A percentile compares a stretch with the other conserved stretches of the same genome.
Evolutionary conservation across 495 filamentous ascomycete species (phyloP).

Genomic region (Recurvomyces mirabilis): DNA sequence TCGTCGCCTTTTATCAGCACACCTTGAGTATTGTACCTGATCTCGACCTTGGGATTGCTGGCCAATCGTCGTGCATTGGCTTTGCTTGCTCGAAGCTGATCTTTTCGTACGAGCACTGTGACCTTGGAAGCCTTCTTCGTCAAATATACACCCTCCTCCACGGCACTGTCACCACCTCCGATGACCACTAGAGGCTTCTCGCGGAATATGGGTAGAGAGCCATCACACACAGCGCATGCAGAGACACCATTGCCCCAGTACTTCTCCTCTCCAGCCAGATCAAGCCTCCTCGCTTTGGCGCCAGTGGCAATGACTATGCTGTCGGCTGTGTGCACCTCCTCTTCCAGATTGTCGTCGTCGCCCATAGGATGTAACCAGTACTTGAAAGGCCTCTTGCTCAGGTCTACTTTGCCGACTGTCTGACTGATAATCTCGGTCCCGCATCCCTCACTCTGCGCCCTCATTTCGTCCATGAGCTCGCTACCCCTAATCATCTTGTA

Average conservation of each 20-base stretch:
- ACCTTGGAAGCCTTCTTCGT: conserved; percentile 95
- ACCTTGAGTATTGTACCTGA: conserved; percentile 72
- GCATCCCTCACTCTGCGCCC: conserved; percentile 78
- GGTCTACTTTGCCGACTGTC: conserved; percentile 80
- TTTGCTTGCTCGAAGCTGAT: conserved; percentile 73
- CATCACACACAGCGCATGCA: conserved; percentile 95
- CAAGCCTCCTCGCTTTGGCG: conserved; percentile 73
- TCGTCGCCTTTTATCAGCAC: conserved; percentile 74
- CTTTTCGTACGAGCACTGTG: conserved; percentile 80
- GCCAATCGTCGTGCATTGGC: conserved; percentile 84
- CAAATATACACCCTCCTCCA: conserved; percentile 94
- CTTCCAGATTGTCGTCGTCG: conserved; percentile 39
- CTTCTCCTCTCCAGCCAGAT: conserved; percentile 77
- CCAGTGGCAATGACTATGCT: conserved; percentile 90
- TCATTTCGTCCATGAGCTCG: conserved; percentile 92
- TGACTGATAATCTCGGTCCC: conserved; percentile 86
- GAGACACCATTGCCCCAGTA: conserved; percentile 97
- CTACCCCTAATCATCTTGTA: conserved; percentile 78
- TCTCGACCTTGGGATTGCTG: conserved; percentile 74
- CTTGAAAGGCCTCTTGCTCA: conserved; percentile 77
- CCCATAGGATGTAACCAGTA: conserved; percentile 75
- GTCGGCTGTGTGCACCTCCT: conserved; percentile 69
- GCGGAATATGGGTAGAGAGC: conserved; percentile 92
- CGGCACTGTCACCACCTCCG: conserved; percentile 91
- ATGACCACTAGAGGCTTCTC: conserved; percentile 94